A percentile compares a stretch with the other conserved stretches of the same genome.
phyloP scores from a whole-genome alignment of 2,329 filamentous ascomycete species.

The Sclerotinia minor region DNA sequence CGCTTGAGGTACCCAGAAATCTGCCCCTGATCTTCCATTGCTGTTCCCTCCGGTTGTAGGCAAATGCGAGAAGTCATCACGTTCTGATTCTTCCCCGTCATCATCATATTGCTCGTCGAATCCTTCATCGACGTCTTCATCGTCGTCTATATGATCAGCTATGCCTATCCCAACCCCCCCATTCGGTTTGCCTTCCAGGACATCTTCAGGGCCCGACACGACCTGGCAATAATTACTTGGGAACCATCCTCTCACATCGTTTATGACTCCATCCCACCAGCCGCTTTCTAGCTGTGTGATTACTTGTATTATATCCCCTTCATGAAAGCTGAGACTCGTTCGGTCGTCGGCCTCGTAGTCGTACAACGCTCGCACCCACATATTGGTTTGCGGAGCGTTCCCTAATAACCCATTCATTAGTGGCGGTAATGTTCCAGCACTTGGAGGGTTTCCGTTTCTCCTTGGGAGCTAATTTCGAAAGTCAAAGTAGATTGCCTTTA shows the following conservation, averaged over 20 bases:
- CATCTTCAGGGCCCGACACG: constrained; percentile 73
- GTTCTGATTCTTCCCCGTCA: constrained; percentile 64
- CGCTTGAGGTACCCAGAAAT: constrained; percentile 98
- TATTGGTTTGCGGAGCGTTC: constrained; percentile 62
- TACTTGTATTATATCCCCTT: constrained; percentile 97
- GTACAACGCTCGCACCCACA: constrained; percentile 95
- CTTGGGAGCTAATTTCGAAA: constrained; percentile 26
- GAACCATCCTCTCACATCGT: constrained; percentile 96
- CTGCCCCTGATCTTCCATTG: constrained; percentile 77
- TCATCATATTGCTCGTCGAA: constrained; percentile 60
- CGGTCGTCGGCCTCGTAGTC: constrained; percentile 97
- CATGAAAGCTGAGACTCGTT: constrained; percentile 93
- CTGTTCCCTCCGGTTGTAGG: constrained; percentile 67
- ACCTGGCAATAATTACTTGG: constrained; percentile 98
- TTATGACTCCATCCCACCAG: constrained; percentile 99
- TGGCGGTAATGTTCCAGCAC: constrained; percentile 36
- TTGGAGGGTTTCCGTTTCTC: constrained; percentile 29
- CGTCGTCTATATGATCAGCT: constrained; percentile 62
- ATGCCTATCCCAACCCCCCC: constrained; percentile 50
- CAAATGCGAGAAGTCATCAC: constrained; percentile 56
- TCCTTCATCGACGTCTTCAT: constrained; percentile 68
- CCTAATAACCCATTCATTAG: constrained; percentile 63
- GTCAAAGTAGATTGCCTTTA: constrained; percentile 29
- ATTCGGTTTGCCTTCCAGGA: constrained; percentile 61
- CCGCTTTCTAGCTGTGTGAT: constrained; percentile 97